A percentile compares a stretch with the other conserved stretches of the same genome.
Conservation (phyloP, 1,284 basidiomycete genomes). For the Ganoderma multipileum region DNA sequence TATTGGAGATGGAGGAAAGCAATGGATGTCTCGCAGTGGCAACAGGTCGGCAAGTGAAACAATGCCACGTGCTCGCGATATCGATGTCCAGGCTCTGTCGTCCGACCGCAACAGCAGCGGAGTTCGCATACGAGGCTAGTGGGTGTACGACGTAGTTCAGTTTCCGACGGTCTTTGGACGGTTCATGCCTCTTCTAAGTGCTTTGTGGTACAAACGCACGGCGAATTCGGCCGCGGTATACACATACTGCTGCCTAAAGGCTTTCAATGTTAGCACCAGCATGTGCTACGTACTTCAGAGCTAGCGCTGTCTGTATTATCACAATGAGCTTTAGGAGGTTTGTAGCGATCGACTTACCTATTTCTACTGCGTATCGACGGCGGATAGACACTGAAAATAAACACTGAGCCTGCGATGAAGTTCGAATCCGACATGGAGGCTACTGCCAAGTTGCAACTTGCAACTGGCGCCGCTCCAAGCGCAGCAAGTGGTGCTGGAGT, state of each 20-base stretch:
- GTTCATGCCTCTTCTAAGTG: no score
- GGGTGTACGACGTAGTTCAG: background rate
- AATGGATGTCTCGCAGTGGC: background rate
- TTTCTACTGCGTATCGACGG: background rate
- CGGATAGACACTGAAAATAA: no score
- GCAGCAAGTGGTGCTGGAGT: background rate
- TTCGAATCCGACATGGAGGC: no score
- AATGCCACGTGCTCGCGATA: background rate
- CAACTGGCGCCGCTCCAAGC: background rate
- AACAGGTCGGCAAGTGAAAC: background rate
- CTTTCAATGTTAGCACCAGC: no score
- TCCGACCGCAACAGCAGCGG: background rate
- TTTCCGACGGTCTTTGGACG: no score
- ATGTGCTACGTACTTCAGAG: background rate
- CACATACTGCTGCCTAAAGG: no score
- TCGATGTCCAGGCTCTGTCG: background rate
- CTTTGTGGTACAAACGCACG: background rate
- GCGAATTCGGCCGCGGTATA: background rate
- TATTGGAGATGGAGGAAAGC: background rate
- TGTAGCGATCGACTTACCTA: background rate
- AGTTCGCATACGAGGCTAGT: background rate
- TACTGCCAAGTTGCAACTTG: no score
- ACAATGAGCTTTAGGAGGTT: background rate
- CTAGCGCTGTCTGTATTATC: background rate
- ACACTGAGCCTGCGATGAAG: background rate